A percentile compares a stretch with the other conserved stretches of the same genome.
phyloP scores from a whole-genome alignment of 2,329 filamentous ascomycete genomes.

The Penicillium nordicum region DNA sequence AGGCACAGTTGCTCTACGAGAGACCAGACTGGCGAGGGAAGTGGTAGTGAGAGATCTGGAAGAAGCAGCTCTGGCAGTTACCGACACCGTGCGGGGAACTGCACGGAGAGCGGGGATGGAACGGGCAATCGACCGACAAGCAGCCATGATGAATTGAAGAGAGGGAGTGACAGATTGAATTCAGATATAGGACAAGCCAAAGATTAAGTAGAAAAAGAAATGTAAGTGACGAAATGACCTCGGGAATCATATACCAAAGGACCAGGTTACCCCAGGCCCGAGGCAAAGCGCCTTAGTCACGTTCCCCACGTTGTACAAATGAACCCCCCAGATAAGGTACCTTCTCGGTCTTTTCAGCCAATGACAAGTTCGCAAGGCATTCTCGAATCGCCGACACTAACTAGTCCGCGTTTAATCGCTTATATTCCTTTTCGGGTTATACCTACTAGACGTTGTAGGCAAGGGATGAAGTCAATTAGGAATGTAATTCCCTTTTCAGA shows the following conservation, averaged over 20 bases:
- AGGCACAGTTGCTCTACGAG: conserved; percentile 16
- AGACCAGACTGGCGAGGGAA: conserved; percentile 18
- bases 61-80: conserved; percentile 27
- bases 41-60: conserved; percentile 27
- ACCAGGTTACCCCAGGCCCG: conserved; percentile 20
- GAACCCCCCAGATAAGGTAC: conserved; percentile 19
- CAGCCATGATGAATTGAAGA: conserved; percentile 33
- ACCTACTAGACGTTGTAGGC: not conserved
- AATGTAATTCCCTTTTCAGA: not conserved
- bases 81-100: conserved; percentile 34
- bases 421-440: not conserved
- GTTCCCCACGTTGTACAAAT: conserved; percentile 12
- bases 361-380: not conserved
- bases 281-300: conserved; percentile 19
- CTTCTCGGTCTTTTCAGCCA: conserved; percentile 16
- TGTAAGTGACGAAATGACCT: not conserved
- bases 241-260: conserved; percentile 7
- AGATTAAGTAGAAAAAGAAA: conserved; percentile 1
- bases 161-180: not conserved
- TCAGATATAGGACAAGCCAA: not conserved
- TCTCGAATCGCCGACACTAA: conserved; percentile 13
- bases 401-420: not conserved
- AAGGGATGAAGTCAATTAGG: not conserved
- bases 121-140: conserved; percentile 36
- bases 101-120: conserved; percentile 41